Base-by-base conservation (phyloP, 768 basidiomycete species). In the Dacryopinax primogenitus region DNA sequence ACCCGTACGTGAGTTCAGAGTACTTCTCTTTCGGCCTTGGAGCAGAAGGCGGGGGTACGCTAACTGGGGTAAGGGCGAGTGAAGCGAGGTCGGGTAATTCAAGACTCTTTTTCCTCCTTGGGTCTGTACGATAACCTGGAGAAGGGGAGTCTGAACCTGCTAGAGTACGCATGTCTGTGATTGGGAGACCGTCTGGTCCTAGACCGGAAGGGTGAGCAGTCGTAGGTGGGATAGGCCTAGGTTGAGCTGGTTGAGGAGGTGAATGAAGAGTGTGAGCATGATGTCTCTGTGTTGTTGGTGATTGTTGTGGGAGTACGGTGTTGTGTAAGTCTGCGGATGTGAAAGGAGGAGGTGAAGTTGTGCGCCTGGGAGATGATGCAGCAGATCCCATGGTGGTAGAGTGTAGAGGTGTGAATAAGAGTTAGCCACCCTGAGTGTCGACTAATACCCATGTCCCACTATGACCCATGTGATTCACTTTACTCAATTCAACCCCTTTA, bases 71-170 rank as follows among this genome's bases (percentile, higher is more conserved):
- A 67, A 82, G 70, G 47, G 80, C 75, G 68, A 82, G 78, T 66
- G 76, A 75, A 13, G 81, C 81, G 70, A 90, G 83, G 77, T 88
- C 87, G 63, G 87, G 87, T 28, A 90, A 79, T 72, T 90, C 86
- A 21, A 90, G 82, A 0, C 85, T 86, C 72, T 80, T 83, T 75
- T 86, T 87, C 79, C 85, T 88, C 23, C 78, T 77, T 39, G 84
- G 79, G 66, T 88, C 75, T 45, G 86, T 86, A 28, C 13, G 51
- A 23, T 2, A 30, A 58, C 26, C 13, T 30, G 51, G 51, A 32
- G 23, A 30, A 28, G 26, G 51, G 6, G 51, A 30, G 32, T 23
- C 26, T 6, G 51, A 4, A 32, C 13, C 26, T 30, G 51, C 26
- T 13, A 13, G 51, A 30, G 51, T 58, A 30, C 15, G 51, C 26